Evolutionary conservation across 257 asterid species (phyloP), one percentile per base, ranked within the genome.

Genomic region (Lavandula angustifolia): DNA sequence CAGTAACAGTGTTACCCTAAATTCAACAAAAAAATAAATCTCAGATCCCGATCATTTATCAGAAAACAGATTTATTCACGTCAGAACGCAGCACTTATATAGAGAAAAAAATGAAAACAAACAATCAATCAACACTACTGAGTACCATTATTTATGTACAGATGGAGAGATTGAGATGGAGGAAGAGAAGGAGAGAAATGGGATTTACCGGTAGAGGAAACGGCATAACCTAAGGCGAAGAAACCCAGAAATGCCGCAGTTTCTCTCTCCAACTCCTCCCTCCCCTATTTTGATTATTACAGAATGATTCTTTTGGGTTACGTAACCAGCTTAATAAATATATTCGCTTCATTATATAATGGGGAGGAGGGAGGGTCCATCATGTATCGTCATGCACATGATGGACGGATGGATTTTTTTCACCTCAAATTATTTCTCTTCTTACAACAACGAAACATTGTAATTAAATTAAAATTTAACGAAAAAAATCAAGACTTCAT

Each of bases 161-260:
- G 2, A n/a, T 4, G 60, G 13, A 51, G 27, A 12, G 55, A 50
- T 17, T 3, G 31, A 41, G 18, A 12, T 0, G 32, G 49, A 4
- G 17, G 14, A 46, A n/a, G 8, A 43, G 31, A 37, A 3, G 9
- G 58, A 33, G 44, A 35, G n/a, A 14, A 53, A 6, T 34, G 22
- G 29, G 56, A 37, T 66, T 66, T 70, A 83, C 89, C 86, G 77
- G 80, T 12, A 44, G 80, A 60, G 71, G 53, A 75, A 80, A 83
- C 74, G 80, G 82, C 82, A 82, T 75, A 82, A 75, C 75, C 84
- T 64, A 58, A 31, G 71, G 82, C 78, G 72, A 80, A 75, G 71
- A 68, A 75, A 73, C 80, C 80, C 60, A 69, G 82, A 70, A 79
- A 77, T 75, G 82, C 82, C 84, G 76, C 82, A 32, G 54, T 68